Percentiles rank a stretch among this genome's conserved stretches.
Conservation (phyloP, 495 filamentous ascomycete genomes). For the Penicillium tannophilum region DNA sequence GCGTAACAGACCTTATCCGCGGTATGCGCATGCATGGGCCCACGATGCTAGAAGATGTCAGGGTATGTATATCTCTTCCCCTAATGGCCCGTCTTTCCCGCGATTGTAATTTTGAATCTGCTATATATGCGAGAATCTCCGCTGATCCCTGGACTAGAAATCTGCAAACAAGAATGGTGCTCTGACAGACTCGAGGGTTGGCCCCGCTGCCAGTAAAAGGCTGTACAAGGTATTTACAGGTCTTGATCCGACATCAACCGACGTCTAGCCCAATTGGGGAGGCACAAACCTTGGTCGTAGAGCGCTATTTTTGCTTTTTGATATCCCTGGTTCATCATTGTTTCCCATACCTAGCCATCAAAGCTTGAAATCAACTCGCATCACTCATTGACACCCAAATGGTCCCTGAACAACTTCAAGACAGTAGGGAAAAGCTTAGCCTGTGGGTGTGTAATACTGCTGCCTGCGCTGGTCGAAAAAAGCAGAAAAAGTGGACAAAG, state of each 20-base stretch:
- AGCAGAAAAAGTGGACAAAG: background rate
- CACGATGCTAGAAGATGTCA: conserved; percentile 59
- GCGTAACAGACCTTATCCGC: conserved; percentile 55
- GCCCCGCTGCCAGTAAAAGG: conserved; percentile 69
- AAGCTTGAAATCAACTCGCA: no score
- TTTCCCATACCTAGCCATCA: background rate
- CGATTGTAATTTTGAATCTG: background rate
- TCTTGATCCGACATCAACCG: conserved; percentile 63
- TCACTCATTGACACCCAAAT: no score
- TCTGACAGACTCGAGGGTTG: conserved; percentile 64
- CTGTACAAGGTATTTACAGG: conserved; percentile 76
- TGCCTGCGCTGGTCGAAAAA: background rate
- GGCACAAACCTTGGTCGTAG: background rate
- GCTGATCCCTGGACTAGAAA: conserved; percentile 43
- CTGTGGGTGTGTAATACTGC: background rate
- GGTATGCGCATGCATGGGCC: conserved; percentile 64
- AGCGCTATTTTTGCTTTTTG: background rate
- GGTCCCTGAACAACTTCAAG: background rate
- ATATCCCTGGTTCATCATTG: background rate
- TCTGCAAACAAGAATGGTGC: conserved; percentile 68
- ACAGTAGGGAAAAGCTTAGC: background rate
- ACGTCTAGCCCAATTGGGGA: conserved; percentile 54
- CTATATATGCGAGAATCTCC: no score
- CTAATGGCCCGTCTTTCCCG: background rate
- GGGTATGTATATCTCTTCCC: conserved; percentile 30